Conservation (phyloP, 2,329 filamentous ascomycete genomes). For the Cladophialophora exuberans region DNA sequence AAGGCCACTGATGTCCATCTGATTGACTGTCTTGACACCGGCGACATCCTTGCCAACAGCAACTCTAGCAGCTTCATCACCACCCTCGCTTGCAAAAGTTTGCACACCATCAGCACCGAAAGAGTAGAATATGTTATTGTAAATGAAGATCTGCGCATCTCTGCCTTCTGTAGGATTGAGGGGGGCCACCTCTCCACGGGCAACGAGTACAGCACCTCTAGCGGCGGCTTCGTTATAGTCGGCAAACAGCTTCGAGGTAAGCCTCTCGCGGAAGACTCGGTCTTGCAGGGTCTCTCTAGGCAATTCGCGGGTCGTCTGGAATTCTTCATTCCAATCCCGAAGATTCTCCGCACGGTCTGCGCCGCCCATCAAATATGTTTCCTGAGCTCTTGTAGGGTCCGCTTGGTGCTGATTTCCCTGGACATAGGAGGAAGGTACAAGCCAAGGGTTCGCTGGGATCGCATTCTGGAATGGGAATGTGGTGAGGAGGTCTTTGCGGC, state of each 20-base stretch:
- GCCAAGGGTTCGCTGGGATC: conserved; percentile 88
- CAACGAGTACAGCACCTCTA: conserved; percentile 87
- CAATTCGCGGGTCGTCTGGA: conserved; percentile 93
- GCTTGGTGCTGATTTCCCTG: conserved; percentile 70
- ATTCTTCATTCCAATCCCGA: conserved; percentile 98
- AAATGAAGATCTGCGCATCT: conserved; percentile 97
- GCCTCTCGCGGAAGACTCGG: conserved; percentile 89
- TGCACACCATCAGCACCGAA: conserved; percentile 97
- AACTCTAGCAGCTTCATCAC: conserved; percentile 92
- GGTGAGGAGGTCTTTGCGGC: conserved; percentile 81
- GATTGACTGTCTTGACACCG: conserved; percentile 93
- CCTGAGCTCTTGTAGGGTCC: conserved; percentile 87
- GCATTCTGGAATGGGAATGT: conserved; percentile 96
- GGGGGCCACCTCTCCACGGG: conserved; percentile 86
- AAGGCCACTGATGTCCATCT: conserved; percentile 90
- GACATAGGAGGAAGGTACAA: conserved; percentile 69
- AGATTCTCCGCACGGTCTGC: conserved; percentile 93
- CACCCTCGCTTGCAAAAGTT: conserved; percentile 94
- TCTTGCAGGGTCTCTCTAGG: conserved; percentile 94
- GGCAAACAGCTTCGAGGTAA: conserved; percentile 94
- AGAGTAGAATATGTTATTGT: conserved; percentile 99
- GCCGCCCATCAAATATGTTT: conserved; percentile 86
- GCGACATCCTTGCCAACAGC: conserved; percentile 96
- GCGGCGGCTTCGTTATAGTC: conserved; percentile 97
- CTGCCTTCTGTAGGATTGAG: conserved; percentile 90